Evolutionary conservation across 805 yeast genomes (phyloP).

Genomic region (Lipomyces lipofer): DNA sequence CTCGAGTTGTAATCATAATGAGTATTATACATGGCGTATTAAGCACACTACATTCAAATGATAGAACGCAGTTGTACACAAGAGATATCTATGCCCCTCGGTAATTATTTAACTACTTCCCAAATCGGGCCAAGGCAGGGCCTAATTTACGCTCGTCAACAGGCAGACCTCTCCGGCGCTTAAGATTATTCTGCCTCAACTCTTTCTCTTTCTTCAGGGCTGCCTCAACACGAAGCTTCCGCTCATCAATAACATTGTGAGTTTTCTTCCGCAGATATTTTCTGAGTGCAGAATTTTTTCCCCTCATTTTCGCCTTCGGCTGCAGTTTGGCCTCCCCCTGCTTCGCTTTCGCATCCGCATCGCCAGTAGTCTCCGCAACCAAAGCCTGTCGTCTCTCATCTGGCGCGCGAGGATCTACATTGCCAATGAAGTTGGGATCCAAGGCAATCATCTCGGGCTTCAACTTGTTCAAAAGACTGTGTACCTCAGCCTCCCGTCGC

Average conservation of each 20-base stretch:
- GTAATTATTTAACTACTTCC: slow-evolving; percentile 1
- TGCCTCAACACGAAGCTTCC: slow-evolving; percentile 72
- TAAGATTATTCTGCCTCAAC: slow-evolving; percentile 55
- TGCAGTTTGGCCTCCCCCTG: slow-evolving; percentile 54
- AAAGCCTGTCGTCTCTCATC: slow-evolving; percentile 61
- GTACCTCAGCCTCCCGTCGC: slow-evolving; percentile 90
- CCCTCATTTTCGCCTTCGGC: slow-evolving; percentile 67
- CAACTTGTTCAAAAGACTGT: slow-evolving; percentile 78
- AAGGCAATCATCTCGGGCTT: slow-evolving; percentile 89
- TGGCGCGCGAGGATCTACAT: slow-evolving; percentile 70
- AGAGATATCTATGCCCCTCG: too few relatives aligned
- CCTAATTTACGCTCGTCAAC: slow-evolving; percentile 22
- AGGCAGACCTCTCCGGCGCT: slow-evolving; percentile 45
- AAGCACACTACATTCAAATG: too few relatives aligned
- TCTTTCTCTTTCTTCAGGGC: slow-evolving; percentile 74
- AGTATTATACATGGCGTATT: too few relatives aligned
- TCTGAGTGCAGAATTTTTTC: slow-evolving; percentile 82
- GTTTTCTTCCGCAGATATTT: slow-evolving; percentile 78
- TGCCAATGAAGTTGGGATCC: slow-evolving; percentile 86
- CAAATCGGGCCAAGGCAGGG: slow-evolving; percentile 30
- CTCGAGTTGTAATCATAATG: too few relatives aligned
- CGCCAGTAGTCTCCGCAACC: slow-evolving; percentile 43
- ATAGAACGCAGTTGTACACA: too few relatives aligned
- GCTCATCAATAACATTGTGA: slow-evolving; percentile 81
- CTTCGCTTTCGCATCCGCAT: slow-evolving; percentile 39